Conservation (phyloP, 2,329 filamentous ascomycete species). For the Colletotrichum scovillei region DNA sequence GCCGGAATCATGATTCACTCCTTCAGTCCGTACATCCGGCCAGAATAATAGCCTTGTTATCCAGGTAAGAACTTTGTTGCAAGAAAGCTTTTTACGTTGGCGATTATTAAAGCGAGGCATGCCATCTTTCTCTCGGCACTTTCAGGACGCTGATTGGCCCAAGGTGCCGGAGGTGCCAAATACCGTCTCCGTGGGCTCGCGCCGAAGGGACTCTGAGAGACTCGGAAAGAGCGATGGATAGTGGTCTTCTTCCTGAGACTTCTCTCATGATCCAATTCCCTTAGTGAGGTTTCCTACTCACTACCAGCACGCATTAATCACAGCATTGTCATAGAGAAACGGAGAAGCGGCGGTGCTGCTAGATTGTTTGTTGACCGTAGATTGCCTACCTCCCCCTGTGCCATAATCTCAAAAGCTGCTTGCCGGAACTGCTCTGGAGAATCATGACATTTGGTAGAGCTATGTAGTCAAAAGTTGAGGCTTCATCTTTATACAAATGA, state of each 20-base stretch:
- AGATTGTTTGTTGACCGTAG: too few relatives aligned
- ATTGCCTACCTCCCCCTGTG: too few relatives aligned
- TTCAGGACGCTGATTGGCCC: neutral
- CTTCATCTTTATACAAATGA: too few relatives aligned
- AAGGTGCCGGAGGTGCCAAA: neutral
- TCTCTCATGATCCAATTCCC: neutral
- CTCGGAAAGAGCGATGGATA: neutral
- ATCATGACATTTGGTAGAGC: too few relatives aligned
- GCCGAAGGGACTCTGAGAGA: neutral
- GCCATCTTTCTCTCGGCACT: neutral
- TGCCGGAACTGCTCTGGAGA: too few relatives aligned
- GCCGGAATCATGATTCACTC: neutral
- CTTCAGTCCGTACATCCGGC: neutral
- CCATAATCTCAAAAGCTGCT: too few relatives aligned
- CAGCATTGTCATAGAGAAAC: too few relatives aligned
- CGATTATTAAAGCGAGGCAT: neutral
- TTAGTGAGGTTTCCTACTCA: neutral
- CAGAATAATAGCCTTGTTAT: neutral
- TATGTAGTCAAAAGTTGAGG: too few relatives aligned
- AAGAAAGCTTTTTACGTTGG: neutral
- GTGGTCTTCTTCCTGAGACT: neutral
- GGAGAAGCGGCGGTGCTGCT: too few relatives aligned
- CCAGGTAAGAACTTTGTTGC: neutral
- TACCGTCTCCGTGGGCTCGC: neutral
- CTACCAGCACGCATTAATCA: too few relatives aligned